Evolutionary conservation across 169 alveolate genomes (phyloP), one percentile per base, ranked within the genome.

Genomic region (Toxoplasma gondii): DNA sequence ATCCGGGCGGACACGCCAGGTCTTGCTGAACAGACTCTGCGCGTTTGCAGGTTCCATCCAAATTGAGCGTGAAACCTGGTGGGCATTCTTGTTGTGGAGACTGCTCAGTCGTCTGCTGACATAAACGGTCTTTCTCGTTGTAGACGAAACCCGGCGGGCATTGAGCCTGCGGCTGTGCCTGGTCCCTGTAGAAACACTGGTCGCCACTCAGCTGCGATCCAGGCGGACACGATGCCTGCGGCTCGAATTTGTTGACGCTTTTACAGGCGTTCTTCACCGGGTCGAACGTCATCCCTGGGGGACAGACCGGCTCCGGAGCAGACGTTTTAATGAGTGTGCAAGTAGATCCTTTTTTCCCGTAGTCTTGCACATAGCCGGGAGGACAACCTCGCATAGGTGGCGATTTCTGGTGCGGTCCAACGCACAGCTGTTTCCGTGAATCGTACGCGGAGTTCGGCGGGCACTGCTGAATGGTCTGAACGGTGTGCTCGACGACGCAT

Each of bases 31-130:
- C 88, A 9, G 94, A 43, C 49, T 54, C 83, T 12, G 81, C 12
- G 12, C 69, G 34, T 69, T 17, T 44, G 38, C 94, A 91, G 9
- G 83, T 41, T 0, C 82, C 83, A 34, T 80, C 80, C 38, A 39
- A 27, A 22, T 44, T 36, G 38, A 91, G 24, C 1, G 54, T 70
- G 44, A 70, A 91, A 27, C 94, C 94, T 9, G 88, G 54, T 27
- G 94, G 88, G 69, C 94, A 91, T 27, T 91, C 88, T n/a, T 70
- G 83, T 19, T 36, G 88, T 16, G 94, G 91, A 12, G 94, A 74
- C 27, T 53, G 70, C 88, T 91, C 83, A 10, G 53, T 24, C n/a
- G 78, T 69, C 29, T 91, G 78, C 94, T 70, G 53, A n/a, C 94
- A 54, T 16, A 22, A 10, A 74, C 92, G 83, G 9, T 80, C 70